Evolutionary conservation across 352 stramenopile genomes (phyloP), one percentile per base, ranked within the genome.

Genomic region (Pythium aquatile): DNA sequence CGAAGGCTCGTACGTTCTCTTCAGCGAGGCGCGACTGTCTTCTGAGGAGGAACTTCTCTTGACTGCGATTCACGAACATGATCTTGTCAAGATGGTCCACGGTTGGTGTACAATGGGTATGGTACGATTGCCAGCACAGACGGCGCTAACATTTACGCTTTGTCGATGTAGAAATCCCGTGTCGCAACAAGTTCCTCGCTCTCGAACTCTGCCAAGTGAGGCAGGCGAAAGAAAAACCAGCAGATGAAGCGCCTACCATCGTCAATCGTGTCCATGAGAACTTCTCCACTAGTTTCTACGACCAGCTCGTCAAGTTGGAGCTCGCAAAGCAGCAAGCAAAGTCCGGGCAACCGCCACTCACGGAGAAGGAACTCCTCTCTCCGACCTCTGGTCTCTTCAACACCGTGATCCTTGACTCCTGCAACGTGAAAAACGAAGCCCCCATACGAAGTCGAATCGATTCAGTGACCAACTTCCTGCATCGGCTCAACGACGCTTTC

Each of bases 31-130:
- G 5, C 76, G 80, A 2, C 56, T 94, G 13, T 82, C 81, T 3
- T 92, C 81, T 1, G 79, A 91, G 40, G 81, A 90, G 33, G 85
- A 92, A 47, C 65, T 94, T 14, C 37, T 87, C 6, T 63, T 92
- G 13, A 91, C 85, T 0, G 77, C 78, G 5, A 59, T 92, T 14
- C 80, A 88, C 58, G 80, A 90, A 51, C 65, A 67, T 3, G 78
- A 91, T 26, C 70, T 94, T 10, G 83, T 78, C 20, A 63, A 75
- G 48, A 66, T 88, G 60, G 78, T 94, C 16, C 67, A 88, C 46
- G 73, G 20, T 24, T 24, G 20, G 20, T 24, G 84, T 91, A 58
- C 35, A 55, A 55, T 6, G 30, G 20, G 20, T 24, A 24, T 24
- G 20, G 20, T 24, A 24, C 20, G 20, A 24, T 24, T 24, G 20